Evolutionary conservation across 1,284 basidiomycete species (phyloP).

Genomic region (Moesziomyces globuligerus): DNA sequence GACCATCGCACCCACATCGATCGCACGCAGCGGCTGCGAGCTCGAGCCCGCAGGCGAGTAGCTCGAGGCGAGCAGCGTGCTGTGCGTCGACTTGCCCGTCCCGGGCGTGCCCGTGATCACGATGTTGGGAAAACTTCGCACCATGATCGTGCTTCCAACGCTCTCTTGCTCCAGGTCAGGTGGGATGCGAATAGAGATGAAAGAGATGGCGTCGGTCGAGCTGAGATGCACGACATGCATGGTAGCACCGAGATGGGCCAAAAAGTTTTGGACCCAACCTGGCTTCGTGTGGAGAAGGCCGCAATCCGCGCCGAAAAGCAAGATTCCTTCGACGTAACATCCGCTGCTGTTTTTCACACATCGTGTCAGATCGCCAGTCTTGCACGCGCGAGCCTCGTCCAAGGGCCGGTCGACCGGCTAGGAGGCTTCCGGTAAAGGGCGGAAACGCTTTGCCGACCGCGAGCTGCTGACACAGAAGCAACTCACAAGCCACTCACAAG

Average conservation of each 20-base stretch:
- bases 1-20: constrained; percentile 90
- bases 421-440: constrained; percentile 7
- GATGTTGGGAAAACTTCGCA: constrained; percentile 76
- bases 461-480: not conserved
- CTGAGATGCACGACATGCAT: too few species aligned
- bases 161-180: too few species aligned
- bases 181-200: too few species aligned
- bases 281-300: too few species aligned
- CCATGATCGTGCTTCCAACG: constrained; percentile 10
- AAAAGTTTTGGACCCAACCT: too few species aligned
- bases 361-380: too few species aligned
- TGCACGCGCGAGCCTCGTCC: too few species aligned
- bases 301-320: too few species aligned
- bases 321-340: too few species aligned
- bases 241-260: too few species aligned
- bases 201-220: too few species aligned
- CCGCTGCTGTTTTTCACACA: too few species aligned
- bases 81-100: constrained; percentile 87
- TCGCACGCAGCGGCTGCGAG: constrained; percentile 70
- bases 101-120: constrained; percentile 91
- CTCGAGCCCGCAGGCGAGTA: constrained; percentile 21
- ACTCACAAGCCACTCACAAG: not conserved
- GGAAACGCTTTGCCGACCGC: not conserved
- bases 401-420: constrained; percentile 7
- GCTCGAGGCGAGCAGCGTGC: constrained; percentile 67